phyloP scores from a whole-genome alignment of 1,139 yeast species.

The Dujonia santamariae region DNA sequence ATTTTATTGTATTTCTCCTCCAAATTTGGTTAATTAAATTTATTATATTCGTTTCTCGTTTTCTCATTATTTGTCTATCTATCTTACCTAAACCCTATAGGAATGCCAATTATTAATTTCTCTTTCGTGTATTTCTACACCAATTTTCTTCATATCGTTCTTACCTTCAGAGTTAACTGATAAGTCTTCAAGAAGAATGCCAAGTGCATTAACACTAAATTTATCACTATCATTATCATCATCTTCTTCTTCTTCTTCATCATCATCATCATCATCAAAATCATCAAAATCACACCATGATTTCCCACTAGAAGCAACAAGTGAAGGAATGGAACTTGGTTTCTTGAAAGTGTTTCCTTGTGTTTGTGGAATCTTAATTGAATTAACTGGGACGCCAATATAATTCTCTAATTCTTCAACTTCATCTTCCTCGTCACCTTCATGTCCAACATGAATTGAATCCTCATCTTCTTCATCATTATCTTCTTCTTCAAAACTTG shows the following conservation, averaged over 20 bases:
- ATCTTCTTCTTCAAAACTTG: slow-evolving; percentile 7
- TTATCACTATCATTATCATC: slow-evolving; percentile 11
- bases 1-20: no score
- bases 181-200: slow-evolving; percentile 6
- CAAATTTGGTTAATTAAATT: no score
- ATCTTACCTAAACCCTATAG: slow-evolving; percentile 5
- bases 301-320: slow-evolving; percentile 30
- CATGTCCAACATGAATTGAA: slow-evolving; percentile 7
- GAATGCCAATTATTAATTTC: slow-evolving; percentile 9
- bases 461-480: slow-evolving; percentile 11
- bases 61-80: slow-evolving; percentile 1
- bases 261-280: slow-evolving; percentile 18
- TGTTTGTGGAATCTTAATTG: slow-evolving; percentile 11
- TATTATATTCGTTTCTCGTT: slow-evolving; percentile 3
- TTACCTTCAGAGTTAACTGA: no score
- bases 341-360: slow-evolving; percentile 4
- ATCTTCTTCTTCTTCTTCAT: slow-evolving; percentile 30
- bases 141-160: slow-evolving; percentile 7
- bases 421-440: slow-evolving; percentile 10
- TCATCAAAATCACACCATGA: slow-evolving; percentile 39
- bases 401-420: no score
- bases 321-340: slow-evolving; percentile 21
- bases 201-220: slow-evolving; percentile 1
- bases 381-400: no score
- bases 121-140: slow-evolving; percentile 6